Evolutionary conservation across 2,329 filamentous ascomycete species (phyloP).

Genomic region (Emmonsiellopsis sp.): DNA sequence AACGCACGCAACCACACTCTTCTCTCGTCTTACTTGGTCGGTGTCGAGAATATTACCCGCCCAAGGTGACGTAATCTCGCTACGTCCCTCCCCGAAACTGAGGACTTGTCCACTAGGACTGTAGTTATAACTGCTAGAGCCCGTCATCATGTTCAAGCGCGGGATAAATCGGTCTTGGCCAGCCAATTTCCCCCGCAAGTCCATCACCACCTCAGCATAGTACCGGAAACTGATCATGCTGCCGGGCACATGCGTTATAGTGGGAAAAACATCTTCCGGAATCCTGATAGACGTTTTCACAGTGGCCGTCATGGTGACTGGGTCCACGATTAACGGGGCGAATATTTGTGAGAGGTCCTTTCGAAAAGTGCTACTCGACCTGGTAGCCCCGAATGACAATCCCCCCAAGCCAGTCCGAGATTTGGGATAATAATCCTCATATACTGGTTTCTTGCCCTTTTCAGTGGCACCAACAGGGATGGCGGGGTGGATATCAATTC

Average conservation of each 20-base stretch:
- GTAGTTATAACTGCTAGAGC: conserved; percentile 33
- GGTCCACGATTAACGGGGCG: conserved; percentile 80
- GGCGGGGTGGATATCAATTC: conserved; percentile 69
- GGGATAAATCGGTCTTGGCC: conserved; percentile 60
- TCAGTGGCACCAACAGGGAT: conserved; percentile 51
- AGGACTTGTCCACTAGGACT: conserved; percentile 30
- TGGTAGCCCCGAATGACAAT: conserved; percentile 73
- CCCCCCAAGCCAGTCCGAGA: conserved; percentile 80
- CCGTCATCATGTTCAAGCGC: conserved; percentile 43
- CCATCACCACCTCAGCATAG: conserved; percentile 83
- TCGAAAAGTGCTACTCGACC: conserved; percentile 84
- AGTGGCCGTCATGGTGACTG: conserved; percentile 63
- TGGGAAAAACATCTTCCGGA: conserved; percentile 85
- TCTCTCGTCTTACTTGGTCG: conserved; percentile 73
- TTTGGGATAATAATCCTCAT: conserved; percentile 77
- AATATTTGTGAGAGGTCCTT: conserved; percentile 89
- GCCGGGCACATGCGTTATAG: conserved; percentile 79
- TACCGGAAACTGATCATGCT: conserved; percentile 95
- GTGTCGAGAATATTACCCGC: conserved; percentile 71
- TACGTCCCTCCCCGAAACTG: conserved; percentile 24
- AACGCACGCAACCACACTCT: conserved; percentile 77
- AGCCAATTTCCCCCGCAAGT: conserved; percentile 77
- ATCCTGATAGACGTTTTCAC: conserved; percentile 77
- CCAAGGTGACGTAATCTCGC: conserved; percentile 32
- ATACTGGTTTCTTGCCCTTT: conserved; percentile 59